Evolutionary conservation across 1,284 basidiomycete genomes (phyloP), one percentile per base, ranked within the genome.

Genomic region (Termitomyces sp.): DNA sequence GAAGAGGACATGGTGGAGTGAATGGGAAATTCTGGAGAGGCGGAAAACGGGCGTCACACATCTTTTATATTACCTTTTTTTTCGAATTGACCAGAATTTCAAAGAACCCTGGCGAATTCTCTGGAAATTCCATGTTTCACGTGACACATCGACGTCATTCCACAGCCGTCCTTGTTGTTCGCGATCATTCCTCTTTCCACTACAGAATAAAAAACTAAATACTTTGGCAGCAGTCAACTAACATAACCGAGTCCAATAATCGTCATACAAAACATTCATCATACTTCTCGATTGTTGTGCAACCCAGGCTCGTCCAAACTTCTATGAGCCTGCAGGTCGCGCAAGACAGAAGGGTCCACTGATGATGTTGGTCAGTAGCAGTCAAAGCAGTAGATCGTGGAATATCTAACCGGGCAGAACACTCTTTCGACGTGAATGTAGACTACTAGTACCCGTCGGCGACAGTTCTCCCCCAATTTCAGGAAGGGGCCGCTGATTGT

Each of bases 261-360:
- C 24, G n/a, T 24, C 42, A 28, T 28, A 30, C 24, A 24, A 24
- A 43, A 52, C 34, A 49, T 51, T 43, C 33, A 38, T 52, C 56
- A 56, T 40, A 58, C 57, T 60, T 62, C 61, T 49, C 54, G 57
- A 52, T 54, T 61, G 47, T 54, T 61, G 42, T 62, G 60, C 31
- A 58, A 38, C 42, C 53, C 56, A 24, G 55, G 48, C 21, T 88
- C 85, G 52, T 92, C 90, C 60, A 92, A 78, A 73, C 85, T 93
- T 70, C 86, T 78, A 68, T 92, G 90, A 21, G 87, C 86, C 72
- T 94, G 90, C 50, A 96, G 76, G 74, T 95, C 93, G 40, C 88
- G 85, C 64, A 94, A 75, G 33, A 95, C 93, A 36, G 84, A 83
- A 1, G 93, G 92, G 70, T 96, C 93, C 62, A 94, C 90, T 87